A percentile compares a stretch with the other conserved stretches of the same genome.
phyloP scores from a whole-genome alignment of 2,329 filamentous ascomycete genomes.

The Huntiella abstrusa region DNA sequence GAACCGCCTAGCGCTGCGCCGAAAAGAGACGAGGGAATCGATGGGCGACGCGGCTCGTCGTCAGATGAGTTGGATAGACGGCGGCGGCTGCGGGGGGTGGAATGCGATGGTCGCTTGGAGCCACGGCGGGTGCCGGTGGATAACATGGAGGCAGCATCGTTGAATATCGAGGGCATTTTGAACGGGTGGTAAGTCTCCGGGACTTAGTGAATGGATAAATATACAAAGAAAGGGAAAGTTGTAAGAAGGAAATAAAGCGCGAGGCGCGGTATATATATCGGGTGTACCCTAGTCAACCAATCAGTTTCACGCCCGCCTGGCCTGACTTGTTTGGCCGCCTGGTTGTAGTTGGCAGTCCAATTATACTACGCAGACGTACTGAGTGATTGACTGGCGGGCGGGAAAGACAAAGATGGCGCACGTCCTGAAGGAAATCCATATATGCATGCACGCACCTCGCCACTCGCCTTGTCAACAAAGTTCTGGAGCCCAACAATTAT shows the following conservation, averaged over 20 bases:
- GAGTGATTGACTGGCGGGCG: background rate
- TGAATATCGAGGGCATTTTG: constrained; percentile 12
- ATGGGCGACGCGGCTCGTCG: background rate
- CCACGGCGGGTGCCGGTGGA: constrained; percentile 4
- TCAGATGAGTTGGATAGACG: constrained; percentile 5
- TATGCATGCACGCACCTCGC: background rate
- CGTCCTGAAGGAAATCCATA: background rate
- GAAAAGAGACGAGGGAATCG: constrained; percentile 14
- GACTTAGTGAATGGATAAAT: background rate
- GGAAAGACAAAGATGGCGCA: background rate
- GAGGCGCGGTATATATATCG: background rate
- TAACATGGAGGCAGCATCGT: constrained; percentile 10
- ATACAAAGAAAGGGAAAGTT: background rate
- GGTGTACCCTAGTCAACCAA: no score
- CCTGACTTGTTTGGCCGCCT: no score
- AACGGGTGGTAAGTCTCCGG: background rate
- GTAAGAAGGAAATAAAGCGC: no score
- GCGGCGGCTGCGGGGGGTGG: background rate
- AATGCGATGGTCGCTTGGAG: background rate
- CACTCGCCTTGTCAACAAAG: background rate
- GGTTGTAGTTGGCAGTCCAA: no score
- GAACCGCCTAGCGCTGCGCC: constrained; percentile 23
- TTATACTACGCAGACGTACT: no score
- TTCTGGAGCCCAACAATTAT: background rate
- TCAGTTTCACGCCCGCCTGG: no score